Base-by-base conservation (phyloP, 306 rosid species). In the Mimosa bimucronata region DNA sequence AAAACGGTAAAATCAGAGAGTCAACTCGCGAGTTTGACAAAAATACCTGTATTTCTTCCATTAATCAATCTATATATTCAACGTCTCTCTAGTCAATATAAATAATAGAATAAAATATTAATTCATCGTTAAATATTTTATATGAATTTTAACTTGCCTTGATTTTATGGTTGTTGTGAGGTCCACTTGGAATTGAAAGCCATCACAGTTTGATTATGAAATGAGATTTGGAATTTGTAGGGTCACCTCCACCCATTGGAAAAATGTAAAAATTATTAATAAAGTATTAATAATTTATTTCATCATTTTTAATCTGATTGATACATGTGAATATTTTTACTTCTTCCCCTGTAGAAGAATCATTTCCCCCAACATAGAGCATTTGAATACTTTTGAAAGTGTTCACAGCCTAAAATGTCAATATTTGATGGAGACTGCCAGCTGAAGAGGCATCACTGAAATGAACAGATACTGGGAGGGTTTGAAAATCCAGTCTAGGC, bases 401-500 rank as follows among this genome's bases (percentile, higher is more conserved):
- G 13, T 41, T 44, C 31, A 58, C 23, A 42, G 37, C 84, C 71
- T 55, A 58, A 67, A 14, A 48, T 42, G 16, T 44, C 23, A 64
- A 31, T 16, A 55, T 40, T 41, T 74, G 80, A 80, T 53, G 45
- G 77, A 15, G 80, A 75, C 80, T 10, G 50, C 16, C 37, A 48
- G 5, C 67, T 46, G 41, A 77, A 62, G 53, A 9, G 44, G 73
- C 52, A 55, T 44, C 19, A 6, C 18, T 67, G 79, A 74, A 40
- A 81, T n/a, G 79, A 55, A 60, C 81, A 61, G 28, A 79, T 41
- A 77, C 14, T 18, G 74, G 68, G 57, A 57, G 60, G 25, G 38
- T 71, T 62, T 71, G 38, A 67, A 62, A 31, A 81, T 46, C 37
- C 10, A n/a, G 18, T 29, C 50, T 21, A 68, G 10, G 2, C 6